Percentiles rank a stretch among this genome's conserved stretches.
Conservation (phyloP, 2,329 filamentous ascomycete species). For the Alternaria brassicae region DNA sequence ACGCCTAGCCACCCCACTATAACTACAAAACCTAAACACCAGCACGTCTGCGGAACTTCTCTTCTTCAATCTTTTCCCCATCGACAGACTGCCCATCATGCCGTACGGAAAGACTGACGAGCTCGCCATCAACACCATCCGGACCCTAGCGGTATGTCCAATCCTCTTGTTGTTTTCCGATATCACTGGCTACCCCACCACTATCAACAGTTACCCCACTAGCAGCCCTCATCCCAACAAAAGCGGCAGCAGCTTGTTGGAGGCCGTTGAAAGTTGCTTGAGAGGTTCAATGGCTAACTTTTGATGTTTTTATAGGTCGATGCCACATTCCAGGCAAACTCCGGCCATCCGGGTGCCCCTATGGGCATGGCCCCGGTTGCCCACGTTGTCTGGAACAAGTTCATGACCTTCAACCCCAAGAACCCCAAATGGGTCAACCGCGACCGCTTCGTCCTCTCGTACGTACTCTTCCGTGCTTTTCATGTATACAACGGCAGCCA, state of each 20-base stretch:
- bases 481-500: background rate
- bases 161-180: constrained; percentile 10
- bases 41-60: constrained; percentile 21
- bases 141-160: constrained; percentile 85
- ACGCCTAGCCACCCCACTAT: constrained; percentile 21
- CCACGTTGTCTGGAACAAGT: constrained; percentile 98
- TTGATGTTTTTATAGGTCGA: constrained; percentile 72
- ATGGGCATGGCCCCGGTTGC: constrained; percentile 96
- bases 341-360: constrained; percentile 96
- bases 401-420: constrained; percentile 99
- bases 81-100: constrained; percentile 65
- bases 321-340: constrained; percentile 96
- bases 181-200: constrained; percentile 19
- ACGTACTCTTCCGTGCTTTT: constrained; percentile 57
- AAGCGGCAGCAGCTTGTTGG: constrained; percentile 1
- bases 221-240: constrained; percentile 28
- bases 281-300: constrained; percentile 43
- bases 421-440: constrained; percentile 97
- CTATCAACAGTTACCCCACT: constrained; percentile 40
- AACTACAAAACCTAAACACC: constrained; percentile 29
- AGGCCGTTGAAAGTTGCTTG: background rate
- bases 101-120: constrained; percentile 85
- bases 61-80: constrained; percentile 20
- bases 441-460: constrained; percentile 99
- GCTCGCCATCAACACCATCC: constrained; percentile 98